These are phyloP conservation scores for Sclerotinia subarctica DNA, from an alignment of 2,329 filamentous ascomycete genomes.

Conservation along the genomic window DNA sequence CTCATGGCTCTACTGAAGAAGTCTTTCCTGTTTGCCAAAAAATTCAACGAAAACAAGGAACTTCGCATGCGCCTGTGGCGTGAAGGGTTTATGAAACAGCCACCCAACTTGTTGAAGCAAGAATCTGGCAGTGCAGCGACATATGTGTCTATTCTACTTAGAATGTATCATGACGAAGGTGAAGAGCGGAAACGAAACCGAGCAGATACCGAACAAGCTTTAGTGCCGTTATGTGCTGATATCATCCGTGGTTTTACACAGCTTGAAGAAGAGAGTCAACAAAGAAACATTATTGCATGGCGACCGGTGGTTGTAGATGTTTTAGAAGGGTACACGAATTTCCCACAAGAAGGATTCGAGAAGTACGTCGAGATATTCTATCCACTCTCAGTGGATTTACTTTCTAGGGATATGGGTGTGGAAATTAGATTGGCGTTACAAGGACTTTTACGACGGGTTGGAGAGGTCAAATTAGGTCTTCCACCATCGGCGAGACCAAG, in stretches of 20 bases:
- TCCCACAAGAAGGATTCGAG: conserved; percentile 75
- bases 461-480: conserved; percentile 64
- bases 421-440: conserved; percentile 80
- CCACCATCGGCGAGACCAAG: conserved; percentile 24
- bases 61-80: conserved; percentile 90
- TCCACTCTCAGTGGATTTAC: conserved; percentile 76
- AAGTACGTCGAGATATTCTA: conserved; percentile 82
- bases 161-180: conserved; percentile 92
- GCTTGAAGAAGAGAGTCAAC: conserved; percentile 93
- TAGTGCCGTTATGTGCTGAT: conserved; percentile 92
- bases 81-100: conserved; percentile 99
- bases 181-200: conserved; percentile 78
- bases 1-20: conserved; percentile 95
- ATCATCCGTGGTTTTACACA: conserved; percentile 82
- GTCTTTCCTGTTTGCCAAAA: conserved; percentile 92
- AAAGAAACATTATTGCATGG: conserved; percentile 96
- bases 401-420: conserved; percentile 74
- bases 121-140: conserved; percentile 90
- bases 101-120: conserved; percentile 95
- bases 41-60: conserved; percentile 97
- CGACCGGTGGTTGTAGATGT: conserved; percentile 95
- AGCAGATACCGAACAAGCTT: conserved; percentile 80
- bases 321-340: conserved; percentile 84
- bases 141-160: conserved; percentile 91
- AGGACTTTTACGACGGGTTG: conserved; percentile 73